Percentiles rank a stretch among this genome's conserved stretches.
Evolutionary conservation across 208 protist species (phyloP).

Genomic region (Angomonas deanei): DNA sequence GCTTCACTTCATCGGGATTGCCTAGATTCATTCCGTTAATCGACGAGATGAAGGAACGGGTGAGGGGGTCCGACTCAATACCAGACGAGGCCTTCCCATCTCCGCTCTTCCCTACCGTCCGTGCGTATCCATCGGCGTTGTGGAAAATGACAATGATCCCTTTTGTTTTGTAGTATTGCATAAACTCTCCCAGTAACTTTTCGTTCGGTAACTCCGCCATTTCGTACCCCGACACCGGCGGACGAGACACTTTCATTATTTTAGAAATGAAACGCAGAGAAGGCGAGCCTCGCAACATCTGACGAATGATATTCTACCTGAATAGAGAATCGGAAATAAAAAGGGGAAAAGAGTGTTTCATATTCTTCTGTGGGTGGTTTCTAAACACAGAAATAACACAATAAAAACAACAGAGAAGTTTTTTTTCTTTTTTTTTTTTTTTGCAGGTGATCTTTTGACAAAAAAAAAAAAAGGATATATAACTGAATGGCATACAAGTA

Average conservation of each 20-base stretch:
- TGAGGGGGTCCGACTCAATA: conserved; percentile 51
- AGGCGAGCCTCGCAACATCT: conserved; percentile 30
- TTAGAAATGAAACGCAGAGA: conserved; percentile 44
- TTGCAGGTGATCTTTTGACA: background rate
- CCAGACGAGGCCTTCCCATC: conserved; percentile 3
- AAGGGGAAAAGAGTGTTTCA: background rate
- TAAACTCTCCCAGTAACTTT: conserved; percentile 59
- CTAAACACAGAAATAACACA: background rate
- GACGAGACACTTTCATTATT: conserved; percentile 57
- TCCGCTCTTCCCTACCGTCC: background rate
- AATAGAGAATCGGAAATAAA: background rate
- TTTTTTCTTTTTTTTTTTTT: background rate
- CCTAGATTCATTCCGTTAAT: conserved; percentile 76
- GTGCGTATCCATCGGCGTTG: conserved; percentile 22
- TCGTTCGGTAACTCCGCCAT: conserved; percentile 82
- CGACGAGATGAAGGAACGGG: conserved; percentile 70
- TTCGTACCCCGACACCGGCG: conserved; percentile 76
- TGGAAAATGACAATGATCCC: conserved; percentile 65
- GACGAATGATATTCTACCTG: too few relatives aligned
- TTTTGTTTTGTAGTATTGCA: conserved; percentile 53
- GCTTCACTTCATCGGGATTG: conserved; percentile 64
- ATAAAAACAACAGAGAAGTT: background rate
- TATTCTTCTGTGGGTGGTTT: too few relatives aligned
- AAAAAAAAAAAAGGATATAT: background rate
- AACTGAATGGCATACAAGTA: background rate